Base-by-base conservation (phyloP, 75 land plant genomes). In the Pinus albicaulis region DNA sequence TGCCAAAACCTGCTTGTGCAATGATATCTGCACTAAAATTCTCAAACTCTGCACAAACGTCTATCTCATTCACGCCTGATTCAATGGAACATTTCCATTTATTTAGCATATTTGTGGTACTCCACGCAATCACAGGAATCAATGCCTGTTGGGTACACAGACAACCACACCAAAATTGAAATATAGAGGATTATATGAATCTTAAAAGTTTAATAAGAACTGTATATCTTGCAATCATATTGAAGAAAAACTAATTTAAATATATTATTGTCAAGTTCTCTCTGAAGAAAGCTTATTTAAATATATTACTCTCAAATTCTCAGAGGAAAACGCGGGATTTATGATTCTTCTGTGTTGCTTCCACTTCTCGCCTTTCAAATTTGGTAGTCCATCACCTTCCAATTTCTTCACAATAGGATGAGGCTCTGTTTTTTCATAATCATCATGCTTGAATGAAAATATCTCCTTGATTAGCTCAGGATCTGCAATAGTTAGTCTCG, bases 401-500 rank as follows among this genome's bases (percentile, higher is more conserved):
- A 75, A 63, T 3, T 59, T 60, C 24, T 24, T n/a, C 8, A 61
- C 1, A 17, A 89, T 78, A 1, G 86, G 91, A 57, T 86, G 82
- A 6, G 86, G 73, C 62, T 89, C 91, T 73, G 75, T 74, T 28
- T 83, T 83, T 75, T 87, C 89, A 69, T 82, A 90, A 56, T 69
- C 66, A 57, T 83, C 87, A 2, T 85, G 71, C 48, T 82, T 85
- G 20, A 86, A 87, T 38, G 79, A 55, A 69, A 90, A 81, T 36
- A 90, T 83, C 71, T 87, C 89, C 1, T 88, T 65, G 7, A 90
- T 85, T 24, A 90, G 82, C 44, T 86, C 89, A 0, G 92, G 92
- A 68, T 90, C 87, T 15, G 89, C 77, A 12, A 90, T 76, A 26
- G 85, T 66, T 23, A 90, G 82, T 4, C 92, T 64, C 0, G 80